Evolutionary conservation across 176 grass and related monocot genomes (phyloP).

Genomic region (Secale cereale): DNA sequence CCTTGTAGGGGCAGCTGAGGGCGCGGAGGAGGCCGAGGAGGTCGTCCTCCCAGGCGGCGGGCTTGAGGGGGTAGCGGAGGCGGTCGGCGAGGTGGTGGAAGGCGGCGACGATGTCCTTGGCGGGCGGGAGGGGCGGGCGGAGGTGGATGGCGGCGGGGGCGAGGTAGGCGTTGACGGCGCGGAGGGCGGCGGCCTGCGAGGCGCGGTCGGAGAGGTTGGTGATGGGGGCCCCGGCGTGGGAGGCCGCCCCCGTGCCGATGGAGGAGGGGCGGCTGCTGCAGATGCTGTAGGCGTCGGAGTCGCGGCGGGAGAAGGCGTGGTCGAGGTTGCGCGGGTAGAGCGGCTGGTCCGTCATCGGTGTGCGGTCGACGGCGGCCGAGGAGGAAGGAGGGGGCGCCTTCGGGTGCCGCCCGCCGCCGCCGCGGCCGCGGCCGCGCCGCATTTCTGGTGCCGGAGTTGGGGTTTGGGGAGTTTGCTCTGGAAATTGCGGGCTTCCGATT

Average conservation of each 20-base stretch:
- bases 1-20: conserved; percentile 48
- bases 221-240: neutral
- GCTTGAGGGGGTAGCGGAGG: conserved; percentile 10
- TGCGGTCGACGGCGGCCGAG: neutral
- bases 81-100: conserved; percentile 44
- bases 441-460: conserved; percentile 23
- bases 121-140: conserved; percentile 49
- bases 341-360: conserved; percentile 27
- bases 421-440: conserved; percentile 32
- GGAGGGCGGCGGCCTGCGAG: conserved; percentile 65
- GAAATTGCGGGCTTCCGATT: neutral
- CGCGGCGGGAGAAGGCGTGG: conserved; percentile 56
- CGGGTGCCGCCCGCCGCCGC: conserved; percentile 33
- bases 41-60: conserved; percentile 50
- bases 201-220: conserved; percentile 51
- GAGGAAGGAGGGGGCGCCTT: conserved; percentile 43
- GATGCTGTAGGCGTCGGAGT: conserved; percentile 70
- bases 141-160: conserved; percentile 36
- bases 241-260: conserved; percentile 8
- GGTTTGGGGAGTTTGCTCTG: neutral
- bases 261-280: conserved; percentile 66
- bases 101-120: conserved; percentile 61
- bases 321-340: too few species aligned
- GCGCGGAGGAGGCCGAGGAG: conserved; percentile 41
- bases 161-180: conserved; percentile 64